Evolutionary conservation across 106 monocot genomes (phyloP), one percentile per base, ranked within the genome.

Genomic region (Dioscorea alata): DNA sequence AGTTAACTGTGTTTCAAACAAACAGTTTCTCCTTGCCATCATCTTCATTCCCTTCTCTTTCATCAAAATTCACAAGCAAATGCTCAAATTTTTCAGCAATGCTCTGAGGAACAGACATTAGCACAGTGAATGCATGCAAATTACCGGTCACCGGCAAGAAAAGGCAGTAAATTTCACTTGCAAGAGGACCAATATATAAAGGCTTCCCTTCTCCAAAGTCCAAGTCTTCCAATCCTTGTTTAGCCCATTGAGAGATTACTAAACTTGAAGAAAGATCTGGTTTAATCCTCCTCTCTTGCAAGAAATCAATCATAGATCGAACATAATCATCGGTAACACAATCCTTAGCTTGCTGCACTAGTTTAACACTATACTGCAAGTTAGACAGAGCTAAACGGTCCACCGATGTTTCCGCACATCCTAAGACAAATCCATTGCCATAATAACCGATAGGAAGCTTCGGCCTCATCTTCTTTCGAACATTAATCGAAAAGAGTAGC

Each of bases 221-320:
- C 68, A 96, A 7, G 8, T 89, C 86, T 71, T 96, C 96, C 52
- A 96, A 58, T 60, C 96, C 89, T 4, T 92, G 75, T 74, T 83
- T 89, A n/a, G 96, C 69, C 96, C 92, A 92, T 60, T 80, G 81
- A 12, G 96, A 92, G 62, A 96, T 96, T 7, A 96, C 86, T 49
- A 96, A 31, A 61, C 66, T 89, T 28, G 89, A 73, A 8, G 89
- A 84, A 42, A 92, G 59, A 60, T 96, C 96, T 8, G 92, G 96
- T 60, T 32, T 78, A 16, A 9, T 69, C 74, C 73, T 66, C 56
- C 57, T 74, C 73, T 23, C 62, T 73, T 84, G 88, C 64, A 96
- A 68, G 12, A 86, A 53, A 60, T 96, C 92, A 17, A 96, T 59
- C 79, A 82, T 68, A 0, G 91, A 91, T 28, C 84, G 65, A 2